Percentiles rank a stretch among this genome's conserved stretches.
Conservation (phyloP, 73 alveolate genomes). For the Effrenium voratum region DNA sequence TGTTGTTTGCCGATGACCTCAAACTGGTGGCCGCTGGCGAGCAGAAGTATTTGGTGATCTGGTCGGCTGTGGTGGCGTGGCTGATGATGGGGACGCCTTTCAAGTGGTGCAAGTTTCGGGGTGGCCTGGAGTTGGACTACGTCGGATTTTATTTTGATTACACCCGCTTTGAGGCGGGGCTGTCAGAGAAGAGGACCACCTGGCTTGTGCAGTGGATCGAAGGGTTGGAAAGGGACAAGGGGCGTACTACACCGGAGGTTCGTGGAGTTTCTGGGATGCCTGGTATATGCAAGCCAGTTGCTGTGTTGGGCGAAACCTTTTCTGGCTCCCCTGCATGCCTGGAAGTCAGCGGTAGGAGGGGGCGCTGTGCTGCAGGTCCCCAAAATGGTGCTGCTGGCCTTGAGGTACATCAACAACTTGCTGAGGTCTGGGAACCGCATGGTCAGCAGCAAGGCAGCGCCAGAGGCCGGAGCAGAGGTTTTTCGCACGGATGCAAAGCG, state of each 20-base stretch:
- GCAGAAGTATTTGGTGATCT: neutral
- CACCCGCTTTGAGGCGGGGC: neutral
- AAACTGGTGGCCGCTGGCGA: neutral
- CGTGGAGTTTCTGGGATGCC: neutral
- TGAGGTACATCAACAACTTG: neutral
- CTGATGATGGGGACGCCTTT: constrained; percentile 12
- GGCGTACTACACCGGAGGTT: neutral
- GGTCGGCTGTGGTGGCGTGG: neutral
- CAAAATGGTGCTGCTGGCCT: neutral
- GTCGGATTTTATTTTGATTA: neutral
- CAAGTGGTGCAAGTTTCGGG: neutral
- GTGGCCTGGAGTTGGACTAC: neutral
- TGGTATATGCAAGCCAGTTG: neutral
- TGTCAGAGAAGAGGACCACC: neutral
- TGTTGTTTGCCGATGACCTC: neutral
- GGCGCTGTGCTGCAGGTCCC: neutral
- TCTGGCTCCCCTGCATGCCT: neutral
- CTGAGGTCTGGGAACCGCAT: neutral
- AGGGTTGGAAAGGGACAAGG: no score
- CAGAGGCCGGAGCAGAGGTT: neutral
- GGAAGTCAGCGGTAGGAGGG: neutral
- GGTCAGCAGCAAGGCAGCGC: neutral
- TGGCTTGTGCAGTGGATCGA: neutral
- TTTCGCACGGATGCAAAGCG: constrained; percentile 37
- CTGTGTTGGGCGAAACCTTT: neutral